Evolutionary conservation across 169 alveolate species (phyloP).

Genomic region (Eimeria falciformis): DNA sequence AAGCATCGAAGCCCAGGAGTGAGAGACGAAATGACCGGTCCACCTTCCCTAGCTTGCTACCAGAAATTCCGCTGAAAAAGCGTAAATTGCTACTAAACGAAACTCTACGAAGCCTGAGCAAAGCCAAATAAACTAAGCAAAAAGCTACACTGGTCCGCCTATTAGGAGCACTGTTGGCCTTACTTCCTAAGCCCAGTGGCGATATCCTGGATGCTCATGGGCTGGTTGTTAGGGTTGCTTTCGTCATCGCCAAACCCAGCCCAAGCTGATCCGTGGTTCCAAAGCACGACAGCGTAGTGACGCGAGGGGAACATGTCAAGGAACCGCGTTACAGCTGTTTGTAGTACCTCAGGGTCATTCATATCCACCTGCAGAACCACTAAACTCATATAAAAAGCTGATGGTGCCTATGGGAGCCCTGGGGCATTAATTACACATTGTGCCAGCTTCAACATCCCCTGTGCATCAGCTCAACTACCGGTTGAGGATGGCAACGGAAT

Average conservation of each 20-base stretch:
- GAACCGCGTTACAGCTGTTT: conserved; percentile 71
- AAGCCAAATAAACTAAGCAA: too few species aligned
- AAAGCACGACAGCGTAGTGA: conserved; percentile 81
- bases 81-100: not conserved
- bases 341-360: conserved; percentile 79
- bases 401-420: too few species aligned
- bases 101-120: too few species aligned
- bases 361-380: conserved; percentile 78
- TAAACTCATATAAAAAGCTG: too few species aligned
- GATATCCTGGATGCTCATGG: conserved; percentile 70
- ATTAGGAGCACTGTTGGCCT: not conserved
- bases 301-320: conserved; percentile 79
- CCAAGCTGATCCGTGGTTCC: conserved; percentile 87
- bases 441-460: too few species aligned
- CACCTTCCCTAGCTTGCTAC: conserved; percentile 63
- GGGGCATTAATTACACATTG: too few species aligned
- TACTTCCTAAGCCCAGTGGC: conserved; percentile 78
- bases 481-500: not conserved
- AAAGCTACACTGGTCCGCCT: too few species aligned
- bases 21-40: conserved; percentile 77
- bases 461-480: too few species aligned
- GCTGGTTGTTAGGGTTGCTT: conserved; percentile 79
- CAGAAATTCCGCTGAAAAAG: conserved; percentile 75
- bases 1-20: conserved; percentile 84
- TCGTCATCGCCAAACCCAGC: conserved; percentile 85